A percentile compares a stretch with the other conserved stretches of the same genome.
phyloP scores from a whole-genome alignment of 345 rosid species.

The Fremontodendron californicum region DNA sequence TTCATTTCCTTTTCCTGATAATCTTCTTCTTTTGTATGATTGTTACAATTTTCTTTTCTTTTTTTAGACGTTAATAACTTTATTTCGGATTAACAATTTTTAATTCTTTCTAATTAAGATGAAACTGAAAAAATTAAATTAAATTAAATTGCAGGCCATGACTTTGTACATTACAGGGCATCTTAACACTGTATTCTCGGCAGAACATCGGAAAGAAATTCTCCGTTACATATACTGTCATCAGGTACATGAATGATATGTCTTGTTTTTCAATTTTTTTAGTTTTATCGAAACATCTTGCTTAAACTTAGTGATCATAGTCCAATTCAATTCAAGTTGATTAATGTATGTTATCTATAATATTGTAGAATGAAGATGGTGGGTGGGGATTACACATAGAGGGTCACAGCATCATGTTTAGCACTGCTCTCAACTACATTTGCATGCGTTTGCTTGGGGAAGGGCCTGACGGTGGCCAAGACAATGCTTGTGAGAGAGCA shows the following conservation, averaged over 20 bases:
- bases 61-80: too few species aligned
- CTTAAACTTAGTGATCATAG: too few species aligned
- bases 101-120: not conserved
- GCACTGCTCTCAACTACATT: constrained; percentile 39
- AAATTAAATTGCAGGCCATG: constrained; percentile 27
- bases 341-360: not conserved
- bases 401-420: constrained; percentile 48
- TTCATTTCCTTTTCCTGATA: not conserved
- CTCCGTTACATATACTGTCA: constrained; percentile 41
- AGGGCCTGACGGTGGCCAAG: constrained; percentile 39
- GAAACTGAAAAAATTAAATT: too few species aligned
- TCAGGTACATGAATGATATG: constrained; percentile 29
- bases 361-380: constrained; percentile 40
- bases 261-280: too few species aligned
- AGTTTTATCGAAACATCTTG: too few species aligned
- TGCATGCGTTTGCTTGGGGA: constrained; percentile 48
- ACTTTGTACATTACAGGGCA: constrained; percentile 38
- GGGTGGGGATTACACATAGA: constrained; percentile 52
- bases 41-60: too few species aligned
- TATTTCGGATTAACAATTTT: too few species aligned
- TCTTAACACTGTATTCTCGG: constrained; percentile 29
- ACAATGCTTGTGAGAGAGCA: constrained; percentile 11
- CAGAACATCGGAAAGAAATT: constrained; percentile 38
- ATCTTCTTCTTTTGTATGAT: not conserved
- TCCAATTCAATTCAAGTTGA: too few species aligned